phyloP scores from a whole-genome alignment of 352 stramenopile genomes.

The Phytophthora citricola region DNA sequence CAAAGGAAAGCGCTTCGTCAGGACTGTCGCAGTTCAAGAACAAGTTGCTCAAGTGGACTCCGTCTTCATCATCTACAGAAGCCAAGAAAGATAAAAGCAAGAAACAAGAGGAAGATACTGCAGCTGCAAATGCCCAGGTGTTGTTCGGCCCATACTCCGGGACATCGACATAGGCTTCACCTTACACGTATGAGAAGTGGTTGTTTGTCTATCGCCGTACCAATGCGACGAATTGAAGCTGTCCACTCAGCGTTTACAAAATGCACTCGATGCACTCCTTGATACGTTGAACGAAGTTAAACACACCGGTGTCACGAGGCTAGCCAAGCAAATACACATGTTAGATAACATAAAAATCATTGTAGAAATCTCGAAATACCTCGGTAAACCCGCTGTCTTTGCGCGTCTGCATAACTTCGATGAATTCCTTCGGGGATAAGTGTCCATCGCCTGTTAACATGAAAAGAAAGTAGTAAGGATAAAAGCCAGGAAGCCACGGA shows the following conservation, averaged over 20 bases:
- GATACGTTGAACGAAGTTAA: slow-evolving; percentile 71
- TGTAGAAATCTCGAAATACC: slow-evolving; percentile 40
- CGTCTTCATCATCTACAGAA: slow-evolving; percentile 35
- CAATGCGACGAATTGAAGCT: slow-evolving; percentile 18
- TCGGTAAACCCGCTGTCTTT: slow-evolving; percentile 85
- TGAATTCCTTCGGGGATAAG: slow-evolving; percentile 84
- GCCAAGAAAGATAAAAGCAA: slow-evolving; percentile 76
- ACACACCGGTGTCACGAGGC: slow-evolving; percentile 78
- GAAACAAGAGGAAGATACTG: slow-evolving; percentile 61
- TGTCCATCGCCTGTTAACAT: slow-evolving; percentile 64
- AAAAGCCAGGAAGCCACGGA: neutral
- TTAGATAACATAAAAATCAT: neutral
- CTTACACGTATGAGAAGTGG: neutral
- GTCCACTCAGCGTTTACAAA: slow-evolving; percentile 31
- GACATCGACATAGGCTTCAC: slow-evolving; percentile 27
- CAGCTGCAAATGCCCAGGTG: slow-evolving; percentile 69
- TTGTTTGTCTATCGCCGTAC: slow-evolving; percentile 8
- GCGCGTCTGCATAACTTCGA: slow-evolving; percentile 88
- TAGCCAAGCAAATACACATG: slow-evolving; percentile 24
- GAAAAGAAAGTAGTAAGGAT: slow-evolving; percentile 3
- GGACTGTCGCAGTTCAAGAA: slow-evolving; percentile 89
- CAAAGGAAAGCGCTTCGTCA: slow-evolving; percentile 82
- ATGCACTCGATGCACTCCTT: slow-evolving; percentile 70
- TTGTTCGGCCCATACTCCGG: slow-evolving; percentile 83
- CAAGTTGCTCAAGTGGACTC: slow-evolving; percentile 85